Evolutionary conservation across 2,329 filamentous ascomycete species (phyloP), one percentile per base, ranked within the genome.

Genomic region (Scedosporium minutisporum): DNA sequence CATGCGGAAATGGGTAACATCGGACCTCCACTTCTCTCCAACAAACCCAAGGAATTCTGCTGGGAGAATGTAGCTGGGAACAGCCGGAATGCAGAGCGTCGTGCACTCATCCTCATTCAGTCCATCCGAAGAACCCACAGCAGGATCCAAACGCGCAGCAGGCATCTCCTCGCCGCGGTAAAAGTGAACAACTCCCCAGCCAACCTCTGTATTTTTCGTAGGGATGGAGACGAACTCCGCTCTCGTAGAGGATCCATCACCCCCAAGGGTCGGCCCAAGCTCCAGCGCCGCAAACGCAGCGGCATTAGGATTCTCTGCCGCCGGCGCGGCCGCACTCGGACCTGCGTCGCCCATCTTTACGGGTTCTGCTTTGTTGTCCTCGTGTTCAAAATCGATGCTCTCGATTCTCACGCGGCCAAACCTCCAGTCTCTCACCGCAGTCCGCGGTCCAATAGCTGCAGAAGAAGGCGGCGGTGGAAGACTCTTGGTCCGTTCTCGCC

Each of bases 1-100:
- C 85, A 99, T 91, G 61, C 95, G 83, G 71, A 96, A 96, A 77
- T 99, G 95, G 68, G 89, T 95, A 64, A 99, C 91, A 64, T 93
- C 84, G 63, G 89, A 85, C 72, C 90, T 85, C 73, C 93, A 96
- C 71, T 87, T 86, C 72, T 96, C 90, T 3, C 95, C 95, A 5
- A 97, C 85, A 69, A 96, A 97, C 0, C 91, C 93, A 66, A 97
- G 77, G 64, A 99, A 91, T 70, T 97, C 93, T 6, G 89, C 89
- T 0, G 93, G 90, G 6, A 91, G 91, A 77, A 97, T 88, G 74
- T 97, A 97, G 33, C 90, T 95, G 6, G 95, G 95, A 14, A 99
- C 93, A 4, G 93, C 93, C 29, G 96, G 87, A 66, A 99, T 93
- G 73, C 95, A 97, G 16, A 99, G 76, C 0, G 91, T 96, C 2